These are phyloP conservation scores for Chlamydomonas sp. DNA, from an alignment of 139 green algal genomes.

Conservation along the genomic window DNA sequence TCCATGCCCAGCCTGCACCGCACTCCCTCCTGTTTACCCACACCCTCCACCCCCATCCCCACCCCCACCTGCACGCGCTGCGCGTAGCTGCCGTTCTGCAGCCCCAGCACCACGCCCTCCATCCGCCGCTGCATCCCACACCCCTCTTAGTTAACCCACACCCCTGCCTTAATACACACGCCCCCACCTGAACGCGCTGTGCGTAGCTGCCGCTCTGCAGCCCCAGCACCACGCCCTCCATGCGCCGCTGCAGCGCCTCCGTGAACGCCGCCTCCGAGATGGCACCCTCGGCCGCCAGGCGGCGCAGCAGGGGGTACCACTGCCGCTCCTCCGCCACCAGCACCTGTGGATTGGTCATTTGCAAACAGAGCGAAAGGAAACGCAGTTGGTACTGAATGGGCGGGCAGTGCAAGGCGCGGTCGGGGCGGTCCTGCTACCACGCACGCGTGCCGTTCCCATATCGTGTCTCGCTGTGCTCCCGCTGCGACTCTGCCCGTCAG, in stretches of 20 bases:
- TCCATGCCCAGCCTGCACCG: not conserved
- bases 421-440: no score
- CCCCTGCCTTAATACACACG: no score
- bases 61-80: conserved; percentile 73
- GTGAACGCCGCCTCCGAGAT: conserved; percentile 73
- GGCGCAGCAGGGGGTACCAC: conserved; percentile 66
- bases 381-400: not conserved
- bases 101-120: conserved; percentile 83
- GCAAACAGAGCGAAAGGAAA: not conserved
- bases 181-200: conserved; percentile 73
- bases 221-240: conserved; percentile 87
- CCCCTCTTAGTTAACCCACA: no score
- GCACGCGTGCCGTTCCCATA: no score
- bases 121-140: conserved; percentile 80
- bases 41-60: not conserved
- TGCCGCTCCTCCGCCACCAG: conserved; percentile 70
- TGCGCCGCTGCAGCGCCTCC: conserved; percentile 84
- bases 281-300: conserved; percentile 22
- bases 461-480: no score
- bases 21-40: not conserved
- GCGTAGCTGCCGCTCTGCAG: conserved; percentile 83
- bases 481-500: no score
- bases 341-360: conserved; percentile 46
- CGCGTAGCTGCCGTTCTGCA: conserved; percentile 82
- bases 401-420: no score